Evolutionary conservation across 2,329 filamentous ascomycete species (phyloP).

Genomic region (Microdochium trichocladiopsis): DNA sequence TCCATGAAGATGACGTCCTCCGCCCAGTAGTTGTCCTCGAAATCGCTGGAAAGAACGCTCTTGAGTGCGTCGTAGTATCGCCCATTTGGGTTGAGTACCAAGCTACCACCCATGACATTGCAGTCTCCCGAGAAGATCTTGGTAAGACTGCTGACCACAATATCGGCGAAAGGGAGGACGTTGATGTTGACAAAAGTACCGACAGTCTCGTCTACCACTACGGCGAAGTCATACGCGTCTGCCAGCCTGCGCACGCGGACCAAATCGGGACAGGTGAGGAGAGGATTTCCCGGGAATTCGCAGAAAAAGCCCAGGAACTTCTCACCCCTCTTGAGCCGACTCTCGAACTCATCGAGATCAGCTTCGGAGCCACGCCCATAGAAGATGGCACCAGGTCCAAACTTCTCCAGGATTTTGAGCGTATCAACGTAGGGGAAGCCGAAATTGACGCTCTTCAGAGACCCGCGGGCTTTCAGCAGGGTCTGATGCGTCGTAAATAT

Average conservation of each 20-base stretch:
- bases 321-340: conserved; percentile 63
- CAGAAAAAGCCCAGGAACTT: conserved; percentile 80
- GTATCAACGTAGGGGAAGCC: conserved; percentile 99
- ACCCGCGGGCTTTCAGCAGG: conserved; percentile 57
- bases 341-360: conserved; percentile 80
- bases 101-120: conserved; percentile 93
- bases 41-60: conserved; percentile 53
- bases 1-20: conserved; percentile 95
- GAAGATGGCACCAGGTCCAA: conserved; percentile 81
- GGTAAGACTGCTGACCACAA: conserved; percentile 90
- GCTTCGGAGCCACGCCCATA: conserved; percentile 73
- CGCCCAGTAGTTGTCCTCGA: conserved; percentile 88
- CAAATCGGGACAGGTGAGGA: conserved; percentile 80
- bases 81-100: conserved; percentile 57
- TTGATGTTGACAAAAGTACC: conserved; percentile 96
- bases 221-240: conserved; percentile 76
- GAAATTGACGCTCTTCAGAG: conserved; percentile 75
- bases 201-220: conserved; percentile 93
- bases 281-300: conserved; percentile 90
- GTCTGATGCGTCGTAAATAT: conserved; percentile 84
- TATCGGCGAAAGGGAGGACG: conserved; percentile 79
- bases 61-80: conserved; percentile 67
- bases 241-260: conserved; percentile 73
- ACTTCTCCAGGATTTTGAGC: conserved; percentile 90
- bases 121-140: conserved; percentile 97